phyloP scores from a whole-genome alignment of 495 filamentous ascomycete genomes.

The Penicillium turbatum region DNA sequence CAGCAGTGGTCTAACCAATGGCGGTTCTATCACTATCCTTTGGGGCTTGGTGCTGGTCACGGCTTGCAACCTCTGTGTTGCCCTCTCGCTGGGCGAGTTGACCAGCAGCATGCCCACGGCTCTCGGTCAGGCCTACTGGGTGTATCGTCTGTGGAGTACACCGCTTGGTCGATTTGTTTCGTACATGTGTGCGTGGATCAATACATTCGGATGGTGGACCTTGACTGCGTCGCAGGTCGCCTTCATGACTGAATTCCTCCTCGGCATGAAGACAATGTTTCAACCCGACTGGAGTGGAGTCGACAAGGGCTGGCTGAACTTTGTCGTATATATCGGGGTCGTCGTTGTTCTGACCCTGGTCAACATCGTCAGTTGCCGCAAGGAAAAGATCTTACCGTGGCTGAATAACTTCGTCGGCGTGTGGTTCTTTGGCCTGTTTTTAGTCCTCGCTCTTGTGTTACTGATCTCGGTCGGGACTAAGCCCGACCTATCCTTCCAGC shows the following conservation, averaged over 20 bases:
- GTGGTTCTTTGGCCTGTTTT: slow-evolving; percentile 43
- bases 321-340: slow-evolving; percentile 42
- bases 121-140: slow-evolving; percentile 48
- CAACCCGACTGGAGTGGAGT: slow-evolving; percentile 36
- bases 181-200: slow-evolving; percentile 51
- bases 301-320: slow-evolving; percentile 40
- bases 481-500: slow-evolving; percentile 36
- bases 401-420: slow-evolving; percentile 48
- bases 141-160: slow-evolving; percentile 38
- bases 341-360: slow-evolving; percentile 36
- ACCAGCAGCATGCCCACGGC: slow-evolving; percentile 48
- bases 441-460: slow-evolving; percentile 40
- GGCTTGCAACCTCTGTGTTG: slow-evolving; percentile 45
- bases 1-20: slow-evolving; percentile 44
- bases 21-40: slow-evolving; percentile 44
- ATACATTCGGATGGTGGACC: slow-evolving; percentile 50
- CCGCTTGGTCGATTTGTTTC: slow-evolving; percentile 39
- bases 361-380: slow-evolving; percentile 45
- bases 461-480: slow-evolving; percentile 43
- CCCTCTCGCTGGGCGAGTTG: slow-evolving; percentile 45
- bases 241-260: slow-evolving; percentile 48
- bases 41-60: slow-evolving; percentile 49
- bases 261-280: slow-evolving; percentile 48
- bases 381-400: slow-evolving; percentile 41
- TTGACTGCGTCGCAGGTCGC: slow-evolving; percentile 45